Evolutionary conservation across 495 filamentous ascomycete genomes (phyloP), one percentile per base, ranked within the genome.

Genomic region (Lophium mytilinum): DNA sequence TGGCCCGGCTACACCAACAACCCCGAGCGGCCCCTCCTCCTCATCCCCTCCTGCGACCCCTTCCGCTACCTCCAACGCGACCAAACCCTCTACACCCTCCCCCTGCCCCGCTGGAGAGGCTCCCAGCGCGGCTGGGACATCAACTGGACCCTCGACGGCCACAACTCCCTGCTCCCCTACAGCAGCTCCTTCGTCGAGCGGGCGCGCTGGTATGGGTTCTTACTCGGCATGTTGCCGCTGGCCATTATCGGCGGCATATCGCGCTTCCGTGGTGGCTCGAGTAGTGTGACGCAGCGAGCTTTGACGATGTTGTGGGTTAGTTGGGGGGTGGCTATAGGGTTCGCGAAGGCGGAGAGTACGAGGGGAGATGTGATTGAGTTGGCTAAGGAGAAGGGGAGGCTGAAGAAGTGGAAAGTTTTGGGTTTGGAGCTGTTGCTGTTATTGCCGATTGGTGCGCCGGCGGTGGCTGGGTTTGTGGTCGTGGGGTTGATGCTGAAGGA

Each of bases 401-500:
- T 36, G 9, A 18, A 36, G 34, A 24, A 41, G 14, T 3, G 19
- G 37, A 42, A 24, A 35, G 46, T 43, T 5, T 5, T 49, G 19
- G 33, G 30, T 11, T 51, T 17, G 19, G 47, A 19, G 8, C 9
- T 57, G n/a, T 37, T 21, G 42, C 51, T 40, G 42, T 12, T 57
- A 1, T 9, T 57, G 18, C 15, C 24, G 24, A 30, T 50, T 12
- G 55, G 46, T 11, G 21, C 17, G 18, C 55, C 55, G 11, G 55
- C 55, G 15, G 33, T 57, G 17, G 45, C 37, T 0, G 55, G 55
- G 21, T 57, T 19, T 17, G 37, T 50, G 2, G 39, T 57, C 14
- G 55, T 57, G 15, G 55, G 42, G 17, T 33, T 17, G 48, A 57
- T 57, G 55, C n/a, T 57, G 34, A 51, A 15, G 47, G 55, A 57